phyloP scores from a whole-genome alignment of 371 early-diverging fungal genomes.

The Actinomortierella ambigua region DNA sequence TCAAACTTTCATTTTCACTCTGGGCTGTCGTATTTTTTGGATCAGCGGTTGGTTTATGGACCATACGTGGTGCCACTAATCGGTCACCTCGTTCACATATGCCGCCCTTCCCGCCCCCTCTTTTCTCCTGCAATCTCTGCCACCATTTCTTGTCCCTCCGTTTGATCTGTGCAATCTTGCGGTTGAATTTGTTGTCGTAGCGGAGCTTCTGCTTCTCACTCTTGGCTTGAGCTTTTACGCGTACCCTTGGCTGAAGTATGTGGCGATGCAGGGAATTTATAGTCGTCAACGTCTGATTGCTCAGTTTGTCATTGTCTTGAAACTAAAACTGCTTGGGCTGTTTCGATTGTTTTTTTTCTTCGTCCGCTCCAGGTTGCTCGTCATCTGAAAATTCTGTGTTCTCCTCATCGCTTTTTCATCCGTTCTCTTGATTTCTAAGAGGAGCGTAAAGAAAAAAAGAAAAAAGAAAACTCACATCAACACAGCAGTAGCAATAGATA shows the following conservation, averaged over 20 bases:
- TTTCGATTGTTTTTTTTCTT: constrained; percentile 40
- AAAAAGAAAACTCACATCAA: background rate
- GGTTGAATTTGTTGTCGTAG: constrained; percentile 38
- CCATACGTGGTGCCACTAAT: too few species aligned
- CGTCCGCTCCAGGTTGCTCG: constrained; percentile 45
- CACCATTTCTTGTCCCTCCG: constrained; percentile 18
- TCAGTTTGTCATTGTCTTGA: constrained; percentile 54
- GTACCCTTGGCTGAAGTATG: constrained; percentile 33
- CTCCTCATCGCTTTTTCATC: constrained; percentile 46
- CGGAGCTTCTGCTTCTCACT: constrained; percentile 44
- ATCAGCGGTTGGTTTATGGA: too few species aligned
- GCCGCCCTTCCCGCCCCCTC: constrained; percentile 18
- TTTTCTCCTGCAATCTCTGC: constrained; percentile 23
- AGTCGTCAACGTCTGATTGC: constrained; percentile 14
- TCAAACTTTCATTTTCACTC: too few species aligned
- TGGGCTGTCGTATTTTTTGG: too few species aligned
- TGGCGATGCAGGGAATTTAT: constrained; percentile 24
- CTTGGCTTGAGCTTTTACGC: constrained; percentile 9
- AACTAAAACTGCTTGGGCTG: constrained; percentile 54
- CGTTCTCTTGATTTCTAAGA: constrained; percentile 36
- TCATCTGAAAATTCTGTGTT: constrained; percentile 47
- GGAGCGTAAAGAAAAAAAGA: background rate
- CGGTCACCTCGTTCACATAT: constrained; percentile 6
- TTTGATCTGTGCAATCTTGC: constrained; percentile 30
- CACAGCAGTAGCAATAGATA: background rate